Evolutionary conservation across 768 basidiomycete species (phyloP), one percentile per base, ranked within the genome.

Genomic region (Psilocybe cubensis): DNA sequence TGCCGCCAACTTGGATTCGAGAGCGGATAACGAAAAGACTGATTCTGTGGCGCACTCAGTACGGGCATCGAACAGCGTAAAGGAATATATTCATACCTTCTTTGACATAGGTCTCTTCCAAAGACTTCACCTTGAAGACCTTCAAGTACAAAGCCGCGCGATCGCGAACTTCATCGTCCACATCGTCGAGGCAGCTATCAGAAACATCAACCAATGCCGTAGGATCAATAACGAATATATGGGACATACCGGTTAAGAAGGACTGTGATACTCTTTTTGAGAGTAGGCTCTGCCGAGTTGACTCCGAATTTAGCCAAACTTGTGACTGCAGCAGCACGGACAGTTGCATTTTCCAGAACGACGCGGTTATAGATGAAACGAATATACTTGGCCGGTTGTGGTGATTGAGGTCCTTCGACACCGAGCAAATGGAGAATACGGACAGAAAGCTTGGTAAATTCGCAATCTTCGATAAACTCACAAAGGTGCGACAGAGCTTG

Each of bases 401-500:
- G 87, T 25, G 96, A 89, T 70, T 93, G 92, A 28, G 97, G 96
- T 9, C 96, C 97, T 75, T 99, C 97, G 56, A 95, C 83, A 29
- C 97, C 97, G 45, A 99, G 86, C 33, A 99, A 77, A 69, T 99
- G 92, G 23, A 99, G 83, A 65, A 99, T 94, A 45, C 96, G 92
- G 60, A 99, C 97, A 27, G 95, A 97, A 48, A 99, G 86, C 74
- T 98, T 99, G 28, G 96, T 98, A 70, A 98, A 99, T 72, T 99
- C 97, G 83, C 97, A 99, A 70, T 99, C 97, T 75, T 99, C 97
- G 70, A 99, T 99, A 71, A 99, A 99, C 72, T 99, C 97, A 79
- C 97, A 99, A 20, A 99, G 84, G 68, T 99, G 94, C 18, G 96
- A 96, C 43, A 99, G 83, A 1, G 97, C 97, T 67, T 97, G 92